Base-by-base conservation (phyloP, 352 stramenopile species). In the Phytophthora hibernalis region DNA sequence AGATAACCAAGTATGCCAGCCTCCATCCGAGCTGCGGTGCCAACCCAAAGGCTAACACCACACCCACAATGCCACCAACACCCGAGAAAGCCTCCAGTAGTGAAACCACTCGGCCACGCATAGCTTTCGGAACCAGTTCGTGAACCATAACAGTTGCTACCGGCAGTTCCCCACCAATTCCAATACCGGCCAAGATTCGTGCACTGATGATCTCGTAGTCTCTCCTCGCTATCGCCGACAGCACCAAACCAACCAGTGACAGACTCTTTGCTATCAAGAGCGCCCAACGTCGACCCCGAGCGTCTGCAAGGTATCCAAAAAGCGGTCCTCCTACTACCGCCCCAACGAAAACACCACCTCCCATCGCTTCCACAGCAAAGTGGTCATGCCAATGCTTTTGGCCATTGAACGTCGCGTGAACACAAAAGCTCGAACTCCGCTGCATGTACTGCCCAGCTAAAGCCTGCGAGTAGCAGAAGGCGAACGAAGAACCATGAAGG, bases 371-470 rank as follows among this genome's bases (percentile, higher is more conserved):
- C 50, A 76, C 55, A 13, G 70, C 72, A 26, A 54, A 6, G 42
- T 49, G 3, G 53, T 58, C 60, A 82, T 79, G 43, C 48, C 56
- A 42, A 77, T 65, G 42, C 75, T 60, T 15, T 68, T 73, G 18
- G 55, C 45, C 37, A 86, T 65, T 5, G 70, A 49, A 8, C 40
- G 48, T 13, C 76, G 58, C 31, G 73, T 79, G 66, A 76, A 86
- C 2, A 65, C 43, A 86, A 77, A n/a, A 84, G 54, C 2, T 64
- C 65, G 7, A 79, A 72, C 28, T 77, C 72, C 28, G 74, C 61
- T 24, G 78, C 57, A 70, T 81, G 71, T 56, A 86, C 63, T 13
- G 70, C 72, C 75, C 75, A 82, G 13, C 68, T 77, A 22, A 76
- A 45, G 11, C 78, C 78, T 8, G 54, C 55, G 30, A 72, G 20